Conservation (phyloP, 257 asterid species). For the Solanum sparsipilum region DNA sequence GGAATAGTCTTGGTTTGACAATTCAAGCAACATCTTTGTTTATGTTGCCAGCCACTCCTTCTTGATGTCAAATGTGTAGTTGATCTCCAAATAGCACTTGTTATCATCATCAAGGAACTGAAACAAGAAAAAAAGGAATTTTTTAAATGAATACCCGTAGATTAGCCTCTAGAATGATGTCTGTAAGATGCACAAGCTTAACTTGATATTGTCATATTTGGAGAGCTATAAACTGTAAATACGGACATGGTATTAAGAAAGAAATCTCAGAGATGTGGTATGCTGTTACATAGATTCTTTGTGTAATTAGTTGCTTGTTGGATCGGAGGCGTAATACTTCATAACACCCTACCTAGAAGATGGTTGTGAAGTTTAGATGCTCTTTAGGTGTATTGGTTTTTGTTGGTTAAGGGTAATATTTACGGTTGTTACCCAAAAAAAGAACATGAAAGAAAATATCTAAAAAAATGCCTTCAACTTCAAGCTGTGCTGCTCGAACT, state of each 20-base stretch:
- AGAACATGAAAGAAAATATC: neutral
- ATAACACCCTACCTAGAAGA: neutral
- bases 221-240: neutral
- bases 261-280: neutral
- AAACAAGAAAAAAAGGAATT: neutral
- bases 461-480: neutral
- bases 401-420: too few relatives aligned
- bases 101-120: conserved; percentile 67
- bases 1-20: neutral
- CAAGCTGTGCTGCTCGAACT: neutral
- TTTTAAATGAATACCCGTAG: neutral
- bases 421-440: too few relatives aligned
- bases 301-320: neutral
- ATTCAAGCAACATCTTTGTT: neutral
- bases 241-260: neutral
- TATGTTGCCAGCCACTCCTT: conserved; percentile 37
- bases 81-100: conserved; percentile 55
- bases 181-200: neutral
- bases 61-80: conserved; percentile 55
- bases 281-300: neutral
- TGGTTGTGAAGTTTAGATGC: neutral
- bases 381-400: neutral
- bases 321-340: neutral
- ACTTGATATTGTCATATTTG: neutral
- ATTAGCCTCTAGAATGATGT: neutral